These are phyloP conservation scores for Fomitopsis pulvina DNA, from an alignment of 768 basidiomycete species.

Conservation along the genomic window DNA sequence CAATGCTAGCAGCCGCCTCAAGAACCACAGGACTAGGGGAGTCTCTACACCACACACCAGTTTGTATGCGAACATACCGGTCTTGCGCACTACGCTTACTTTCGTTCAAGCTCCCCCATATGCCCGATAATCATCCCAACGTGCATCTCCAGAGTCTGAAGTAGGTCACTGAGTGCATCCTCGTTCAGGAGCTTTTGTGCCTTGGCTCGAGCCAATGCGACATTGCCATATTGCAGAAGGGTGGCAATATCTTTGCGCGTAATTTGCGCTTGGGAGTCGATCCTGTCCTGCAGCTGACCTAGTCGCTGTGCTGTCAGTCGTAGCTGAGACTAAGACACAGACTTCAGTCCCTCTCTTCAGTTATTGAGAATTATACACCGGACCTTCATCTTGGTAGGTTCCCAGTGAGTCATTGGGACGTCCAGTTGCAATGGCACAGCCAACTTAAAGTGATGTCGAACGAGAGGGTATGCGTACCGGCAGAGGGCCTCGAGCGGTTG, in stretches of 20 bases:
- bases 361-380: not conserved
- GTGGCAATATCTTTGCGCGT: constrained; percentile 64
- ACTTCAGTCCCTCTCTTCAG: not conserved
- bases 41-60: constrained; percentile 22
- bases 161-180: constrained; percentile 52
- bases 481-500: no score
- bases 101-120: constrained; percentile 48
- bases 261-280: constrained; percentile 57
- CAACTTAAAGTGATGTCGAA: not conserved
- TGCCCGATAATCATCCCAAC: constrained; percentile 56
- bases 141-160: constrained; percentile 62
- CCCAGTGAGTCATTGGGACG: constrained; percentile 23
- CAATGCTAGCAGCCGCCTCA: constrained; percentile 67
- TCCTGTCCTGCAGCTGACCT: constrained; percentile 63
- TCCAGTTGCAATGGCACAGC: not conserved
- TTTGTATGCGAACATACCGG: not conserved
- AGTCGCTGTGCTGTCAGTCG: constrained; percentile 57
- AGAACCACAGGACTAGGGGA: constrained; percentile 43
- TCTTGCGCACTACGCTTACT: constrained; percentile 24
- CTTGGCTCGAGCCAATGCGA: constrained; percentile 63
- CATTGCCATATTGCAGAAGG: constrained; percentile 52
- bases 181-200: constrained; percentile 61
- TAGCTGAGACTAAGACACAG: constrained; percentile 45
- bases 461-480: not conserved
- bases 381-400: constrained; percentile 27